These are phyloP conservation scores for Conringia planisiliqua DNA, from an alignment of 345 rosid genomes.

Conservation along the genomic window DNA sequence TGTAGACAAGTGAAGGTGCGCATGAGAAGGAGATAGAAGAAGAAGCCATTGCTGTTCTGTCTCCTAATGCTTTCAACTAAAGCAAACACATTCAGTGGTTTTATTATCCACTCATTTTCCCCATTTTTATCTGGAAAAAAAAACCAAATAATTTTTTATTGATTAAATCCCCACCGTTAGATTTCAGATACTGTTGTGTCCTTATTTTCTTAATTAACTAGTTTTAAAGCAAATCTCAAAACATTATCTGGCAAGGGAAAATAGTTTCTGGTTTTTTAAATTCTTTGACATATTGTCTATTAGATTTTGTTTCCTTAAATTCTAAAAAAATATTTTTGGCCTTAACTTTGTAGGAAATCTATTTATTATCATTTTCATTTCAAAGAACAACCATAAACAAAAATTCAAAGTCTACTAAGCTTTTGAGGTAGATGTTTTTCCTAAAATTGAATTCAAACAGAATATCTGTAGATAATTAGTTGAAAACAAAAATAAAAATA, in stretches of 20 bases:
- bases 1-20: slow-evolving; percentile 26
- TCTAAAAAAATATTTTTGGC: background rate
- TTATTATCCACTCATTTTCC: slow-evolving; percentile 27
- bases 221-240: background rate
- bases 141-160: background rate
- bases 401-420: background rate
- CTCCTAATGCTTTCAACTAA: slow-evolving; percentile 11
- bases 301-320: background rate
- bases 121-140: background rate
- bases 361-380: background rate
- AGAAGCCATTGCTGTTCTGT: slow-evolving; percentile 40
- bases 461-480: background rate
- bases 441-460: background rate
- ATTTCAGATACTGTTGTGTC: background rate
- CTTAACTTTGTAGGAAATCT: background rate
- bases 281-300: background rate
- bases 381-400: background rate
- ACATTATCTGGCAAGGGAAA: background rate
- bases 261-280: background rate
- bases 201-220: background rate
- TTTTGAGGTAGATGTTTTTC: background rate
- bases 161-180: background rate
- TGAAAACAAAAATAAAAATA: background rate
- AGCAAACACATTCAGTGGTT: slow-evolving; percentile 17
- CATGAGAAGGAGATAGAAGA: slow-evolving; percentile 32